Conservation (phyloP, 2,329 filamentous ascomycete species). For the Fusarium torreyae region DNA sequence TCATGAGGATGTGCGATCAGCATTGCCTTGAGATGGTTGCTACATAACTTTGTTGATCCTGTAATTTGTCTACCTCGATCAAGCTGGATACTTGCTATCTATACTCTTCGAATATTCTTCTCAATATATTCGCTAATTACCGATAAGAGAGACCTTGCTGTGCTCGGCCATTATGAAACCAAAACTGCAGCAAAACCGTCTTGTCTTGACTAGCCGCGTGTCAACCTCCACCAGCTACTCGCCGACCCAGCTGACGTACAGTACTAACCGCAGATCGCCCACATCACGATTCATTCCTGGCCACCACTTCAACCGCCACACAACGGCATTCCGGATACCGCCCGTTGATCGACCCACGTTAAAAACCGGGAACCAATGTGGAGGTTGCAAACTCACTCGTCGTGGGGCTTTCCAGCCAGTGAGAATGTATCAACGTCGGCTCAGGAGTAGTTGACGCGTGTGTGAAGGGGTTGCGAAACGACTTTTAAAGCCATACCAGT, state of each 20-base stretch:
- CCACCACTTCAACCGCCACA: constrained; percentile 29
- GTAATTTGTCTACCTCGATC: too few relatives aligned
- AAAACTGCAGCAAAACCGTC: neutral
- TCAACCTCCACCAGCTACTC: constrained; percentile 27
- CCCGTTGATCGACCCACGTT: constrained; percentile 28
- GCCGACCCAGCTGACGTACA: constrained; percentile 22
- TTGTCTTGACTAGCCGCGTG: constrained; percentile 24
- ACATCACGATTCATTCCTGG: constrained; percentile 33
- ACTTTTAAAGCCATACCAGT: neutral
- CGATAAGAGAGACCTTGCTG: neutral
- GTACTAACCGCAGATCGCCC: constrained; percentile 9
- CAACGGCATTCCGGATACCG: constrained; percentile 1
- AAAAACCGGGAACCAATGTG: constrained; percentile 13
- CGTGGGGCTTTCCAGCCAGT: constrained; percentile 5
- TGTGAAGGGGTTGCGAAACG: neutral
- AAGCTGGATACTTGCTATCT: too few relatives aligned
- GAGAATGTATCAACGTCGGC: neutral
- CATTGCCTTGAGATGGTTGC: too few relatives aligned
- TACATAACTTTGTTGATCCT: too few relatives aligned
- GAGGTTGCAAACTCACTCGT: constrained; percentile 9
- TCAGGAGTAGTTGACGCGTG: constrained; percentile 21
- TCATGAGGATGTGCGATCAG: neutral
- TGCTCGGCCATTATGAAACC: neutral
- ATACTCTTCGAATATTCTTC: neutral
- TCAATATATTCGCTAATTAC: neutral